Percentiles rank a stretch among this genome's conserved stretches.
phyloP scores from a whole-genome alignment of 2,329 filamentous ascomycete genomes.

The Didymellaceae sp. region DNA sequence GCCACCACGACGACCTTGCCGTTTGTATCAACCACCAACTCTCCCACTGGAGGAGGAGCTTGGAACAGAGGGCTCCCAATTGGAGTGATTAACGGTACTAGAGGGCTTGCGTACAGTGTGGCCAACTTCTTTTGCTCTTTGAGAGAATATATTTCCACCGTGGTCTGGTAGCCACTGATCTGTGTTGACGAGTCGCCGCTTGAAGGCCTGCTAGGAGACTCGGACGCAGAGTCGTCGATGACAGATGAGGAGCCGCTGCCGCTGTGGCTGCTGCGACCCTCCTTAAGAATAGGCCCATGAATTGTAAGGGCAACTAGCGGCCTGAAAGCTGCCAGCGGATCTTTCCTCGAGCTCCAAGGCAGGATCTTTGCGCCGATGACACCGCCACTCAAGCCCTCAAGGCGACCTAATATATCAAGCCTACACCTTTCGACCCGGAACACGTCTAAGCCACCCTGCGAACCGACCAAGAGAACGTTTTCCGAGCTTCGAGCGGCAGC shows the following conservation, averaged over 20 bases:
- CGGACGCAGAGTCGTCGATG: conserved; percentile 45
- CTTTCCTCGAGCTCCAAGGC: conserved; percentile 66
- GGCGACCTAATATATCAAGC: conserved; percentile 70
- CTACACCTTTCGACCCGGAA: conserved; percentile 75
- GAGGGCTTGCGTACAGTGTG: conserved; percentile 74
- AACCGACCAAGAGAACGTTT: conserved; percentile 77
- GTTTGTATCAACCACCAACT: conserved; percentile 75
- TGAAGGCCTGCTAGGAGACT: conserved; percentile 46
- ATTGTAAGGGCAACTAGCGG: conserved; percentile 81
- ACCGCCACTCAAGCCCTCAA: conserved; percentile 79
- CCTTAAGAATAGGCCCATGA: conserved; percentile 73
- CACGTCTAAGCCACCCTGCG: conserved; percentile 79
- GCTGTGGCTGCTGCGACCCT: conserved; percentile 46
- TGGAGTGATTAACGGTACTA: conserved; percentile 65
- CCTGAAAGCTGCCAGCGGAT: conserved; percentile 62
- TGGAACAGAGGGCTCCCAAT: conserved; percentile 67
- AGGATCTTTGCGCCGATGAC: conserved; percentile 85
- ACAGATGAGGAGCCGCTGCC: conserved; percentile 47
- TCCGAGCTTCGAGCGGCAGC: conserved; percentile 56
- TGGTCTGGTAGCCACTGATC: conserved; percentile 78
- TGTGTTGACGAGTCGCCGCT: conserved; percentile 35
- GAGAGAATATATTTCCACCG: conserved; percentile 87
- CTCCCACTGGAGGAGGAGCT: conserved; percentile 73
- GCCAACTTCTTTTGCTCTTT: conserved; percentile 74
- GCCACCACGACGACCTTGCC: conserved; percentile 74